These are phyloP conservation scores for Macrolepiota dolichaula DNA, from an alignment of 768 basidiomycete species.

Conservation along the genomic window DNA sequence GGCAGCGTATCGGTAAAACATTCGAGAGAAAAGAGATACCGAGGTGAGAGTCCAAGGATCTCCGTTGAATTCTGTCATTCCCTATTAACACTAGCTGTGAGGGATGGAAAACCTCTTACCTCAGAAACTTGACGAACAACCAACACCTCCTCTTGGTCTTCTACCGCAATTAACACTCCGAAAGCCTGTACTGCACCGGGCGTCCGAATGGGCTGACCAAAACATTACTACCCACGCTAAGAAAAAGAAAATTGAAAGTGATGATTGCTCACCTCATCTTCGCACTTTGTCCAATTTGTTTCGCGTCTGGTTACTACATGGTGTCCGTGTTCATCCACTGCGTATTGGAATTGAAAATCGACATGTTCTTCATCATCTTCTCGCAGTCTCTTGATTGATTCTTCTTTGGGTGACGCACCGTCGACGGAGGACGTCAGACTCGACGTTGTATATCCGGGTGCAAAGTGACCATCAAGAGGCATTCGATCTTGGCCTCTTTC, in stretches of 20 bases:
- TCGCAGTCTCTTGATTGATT: background rate
- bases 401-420: slow-evolving; percentile 9
- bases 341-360: slow-evolving; percentile 65
- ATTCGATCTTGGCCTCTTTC: background rate
- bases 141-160: slow-evolving; percentile 54
- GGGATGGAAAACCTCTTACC: slow-evolving; percentile 31
- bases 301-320: slow-evolving; percentile 71
- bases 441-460: background rate
- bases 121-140: slow-evolving; percentile 78
- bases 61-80: slow-evolving; percentile 61
- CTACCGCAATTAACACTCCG: slow-evolving; percentile 73
- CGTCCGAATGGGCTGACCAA: slow-evolving; percentile 65
- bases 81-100: background rate
- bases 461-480: background rate
- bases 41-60: slow-evolving; percentile 70
- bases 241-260: background rate
- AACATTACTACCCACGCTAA: background rate
- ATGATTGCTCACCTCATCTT: slow-evolving; percentile 59
- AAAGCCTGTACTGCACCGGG: slow-evolving; percentile 83
- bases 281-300: slow-evolving; percentile 58
- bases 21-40: slow-evolving; percentile 64
- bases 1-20: slow-evolving; percentile 73
- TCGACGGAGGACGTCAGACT: background rate
- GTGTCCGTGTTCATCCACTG: slow-evolving; percentile 60
- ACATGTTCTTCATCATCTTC: slow-evolving; percentile 28